phyloP scores from a whole-genome alignment of 495 filamentous ascomycete genomes.

The Neurospora sp. region DNA sequence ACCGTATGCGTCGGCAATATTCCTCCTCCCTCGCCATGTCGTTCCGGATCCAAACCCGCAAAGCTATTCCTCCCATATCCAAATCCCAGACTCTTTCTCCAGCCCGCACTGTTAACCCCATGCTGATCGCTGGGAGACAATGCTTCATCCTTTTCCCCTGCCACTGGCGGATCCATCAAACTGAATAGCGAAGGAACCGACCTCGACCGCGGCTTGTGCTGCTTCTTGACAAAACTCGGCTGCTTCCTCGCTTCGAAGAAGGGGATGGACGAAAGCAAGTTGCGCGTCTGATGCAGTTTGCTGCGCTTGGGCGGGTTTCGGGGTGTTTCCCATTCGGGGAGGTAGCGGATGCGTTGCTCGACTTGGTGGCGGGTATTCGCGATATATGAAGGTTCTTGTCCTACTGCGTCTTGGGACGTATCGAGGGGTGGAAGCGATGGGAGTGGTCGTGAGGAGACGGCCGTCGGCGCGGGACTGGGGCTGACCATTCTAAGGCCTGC shows the following conservation, averaged over 20 bases:
- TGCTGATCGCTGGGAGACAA: neutral
- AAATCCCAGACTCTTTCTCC: neutral
- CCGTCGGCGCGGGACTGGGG: neutral
- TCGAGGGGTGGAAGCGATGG: neutral
- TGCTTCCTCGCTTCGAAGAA: constrained; percentile 1
- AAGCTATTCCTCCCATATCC: neutral
- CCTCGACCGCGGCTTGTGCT: neutral
- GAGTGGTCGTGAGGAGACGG: neutral
- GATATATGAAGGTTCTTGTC: neutral
- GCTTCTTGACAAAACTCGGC: neutral
- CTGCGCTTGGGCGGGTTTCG: constrained; percentile 24
- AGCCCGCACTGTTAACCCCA: neutral
- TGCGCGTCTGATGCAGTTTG: neutral
- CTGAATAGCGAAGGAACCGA: neutral
- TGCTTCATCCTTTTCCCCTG: neutral
- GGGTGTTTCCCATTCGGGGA: constrained; percentile 31
- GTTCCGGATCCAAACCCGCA: neutral
- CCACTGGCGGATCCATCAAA: neutral
- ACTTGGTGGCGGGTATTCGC: neutral
- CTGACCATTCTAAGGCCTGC: neutral
- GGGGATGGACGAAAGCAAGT: neutral
- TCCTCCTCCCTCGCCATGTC: neutral
- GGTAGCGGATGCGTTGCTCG: constrained; percentile 11
- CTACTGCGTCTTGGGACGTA: neutral
- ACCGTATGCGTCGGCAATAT: neutral